Conservation (phyloP, 225 moss, liverwort and hornwort genomes). For the Asterella californica region DNA sequence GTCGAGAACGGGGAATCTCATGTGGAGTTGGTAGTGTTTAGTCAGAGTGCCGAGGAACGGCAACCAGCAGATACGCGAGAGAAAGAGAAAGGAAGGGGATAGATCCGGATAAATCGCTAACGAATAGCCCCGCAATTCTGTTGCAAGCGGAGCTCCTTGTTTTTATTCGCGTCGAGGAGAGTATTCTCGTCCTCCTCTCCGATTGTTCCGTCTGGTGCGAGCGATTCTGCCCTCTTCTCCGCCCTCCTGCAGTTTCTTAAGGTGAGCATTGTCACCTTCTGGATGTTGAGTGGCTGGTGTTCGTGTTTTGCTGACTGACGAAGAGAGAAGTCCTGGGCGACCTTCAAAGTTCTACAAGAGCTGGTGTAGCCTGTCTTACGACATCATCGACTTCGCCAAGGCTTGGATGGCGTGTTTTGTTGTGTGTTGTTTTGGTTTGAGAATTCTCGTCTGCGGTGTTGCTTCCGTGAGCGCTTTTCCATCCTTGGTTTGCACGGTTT, state of each 20-base stretch:
- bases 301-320: neutral
- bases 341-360: neutral
- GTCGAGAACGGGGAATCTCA: too few species aligned
- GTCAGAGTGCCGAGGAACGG: too few species aligned
- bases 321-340: neutral
- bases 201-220: conserved; percentile 1
- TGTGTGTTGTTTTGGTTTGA: neutral
- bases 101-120: too few species aligned
- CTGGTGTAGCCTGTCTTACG: neutral
- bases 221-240: conserved; percentile 9
- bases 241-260: conserved; percentile 5
- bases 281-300: neutral
- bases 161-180: conserved; percentile 7
- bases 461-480: neutral
- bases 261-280: conserved; percentile 1
- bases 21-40: too few species aligned
- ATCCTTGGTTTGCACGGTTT: neutral
- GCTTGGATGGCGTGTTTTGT: neutral
- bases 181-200: conserved; percentile 8
- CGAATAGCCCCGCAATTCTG: too few species aligned
- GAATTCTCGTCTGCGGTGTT: too few species aligned
- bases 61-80: too few species aligned
- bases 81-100: too few species aligned
- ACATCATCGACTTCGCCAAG: neutral
- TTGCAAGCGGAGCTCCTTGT: too few species aligned